These are phyloP conservation scores for Cadophora luteo-olivacea DNA, from an alignment of 2,329 filamentous ascomycete species.

Conservation along the genomic window DNA sequence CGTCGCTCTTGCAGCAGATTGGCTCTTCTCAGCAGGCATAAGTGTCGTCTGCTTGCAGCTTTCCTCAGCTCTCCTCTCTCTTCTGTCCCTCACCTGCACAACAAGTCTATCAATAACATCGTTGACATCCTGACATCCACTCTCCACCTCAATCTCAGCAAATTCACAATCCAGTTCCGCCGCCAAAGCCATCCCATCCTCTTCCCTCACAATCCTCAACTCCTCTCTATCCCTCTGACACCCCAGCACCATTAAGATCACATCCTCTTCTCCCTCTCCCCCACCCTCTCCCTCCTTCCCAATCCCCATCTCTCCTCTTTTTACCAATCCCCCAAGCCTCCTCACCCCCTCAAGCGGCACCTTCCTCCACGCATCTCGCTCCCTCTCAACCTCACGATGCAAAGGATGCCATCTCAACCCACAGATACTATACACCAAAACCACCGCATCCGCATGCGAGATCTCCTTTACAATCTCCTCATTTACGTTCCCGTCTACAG, in stretches of 20 bases:
- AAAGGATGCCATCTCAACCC: slow-evolving; percentile 10
- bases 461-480: not conserved
- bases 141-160: not conserved
- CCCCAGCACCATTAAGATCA: not conserved
- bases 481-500: not conserved
- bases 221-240: slow-evolving; percentile 5
- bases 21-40: not conserved
- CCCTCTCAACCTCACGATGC: not conserved
- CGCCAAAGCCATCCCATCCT: not conserved
- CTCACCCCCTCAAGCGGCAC: not conserved
- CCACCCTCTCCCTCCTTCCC: not conserved
- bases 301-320: not conserved
- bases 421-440: not conserved
- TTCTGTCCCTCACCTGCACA: not conserved
- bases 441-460: not conserved
- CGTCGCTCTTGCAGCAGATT: not conserved
- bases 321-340: not conserved
- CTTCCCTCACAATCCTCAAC: not conserved
- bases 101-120: not conserved
- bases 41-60: not conserved
- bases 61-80: not conserved
- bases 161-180: not conserved
- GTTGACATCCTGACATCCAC: not conserved
- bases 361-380: not conserved
- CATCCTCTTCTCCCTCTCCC: not conserved